Evolutionary conservation across 768 basidiomycete species (phyloP), one percentile per base, ranked within the genome.

Genomic region (Lactifluus echinatus): DNA sequence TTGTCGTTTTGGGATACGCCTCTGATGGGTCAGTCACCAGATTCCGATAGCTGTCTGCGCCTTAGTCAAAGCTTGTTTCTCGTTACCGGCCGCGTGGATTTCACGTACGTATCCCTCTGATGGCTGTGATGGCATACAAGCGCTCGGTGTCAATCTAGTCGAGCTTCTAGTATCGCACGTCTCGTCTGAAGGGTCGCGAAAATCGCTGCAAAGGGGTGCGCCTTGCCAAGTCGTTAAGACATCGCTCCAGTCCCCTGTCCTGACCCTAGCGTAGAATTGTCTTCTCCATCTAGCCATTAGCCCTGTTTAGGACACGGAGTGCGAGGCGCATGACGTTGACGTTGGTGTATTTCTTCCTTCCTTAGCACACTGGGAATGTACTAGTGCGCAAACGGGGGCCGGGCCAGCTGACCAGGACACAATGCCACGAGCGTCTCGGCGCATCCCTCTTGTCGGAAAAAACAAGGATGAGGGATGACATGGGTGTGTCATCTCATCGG

Each of bases 1-100:
- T 40, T 59, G 57, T 40, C 57, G 15, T 44, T 37, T 57, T 37
- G 29, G 44, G 49, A 40, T 34, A 54, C 39, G 29, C 47, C 15
- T 40, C 34, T 55, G 58, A 59, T 59, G 57, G 34, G 21, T 11
- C 39, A 5, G 57, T 21, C 34, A n/a, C n/a, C n/a, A 49, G 47
- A 50, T 54, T 45, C 23, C 33, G 51, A 53, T 47, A 53, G 15
- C 40, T 40, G 28, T 46, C 45, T 48, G 52, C 39, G 47, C 52
- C 28, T 48, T 23, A 47, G 45, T 33, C n/a, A 21, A 53, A 54
- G 58, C 42, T 50, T 59, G 48, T 12, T 33, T 55, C 39, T 55
- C 46, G 58, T 42, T 45, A 37, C 53, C 53, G 48, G 36, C 43
- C 12, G 12, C 28, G n/a, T 17, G 58, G 58, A 53, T 59, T 23